Percentiles rank a stretch among this genome's conserved stretches.
Conservation (phyloP, 495 filamentous ascomycete genomes). For the Annulohypoxylon moriforme region DNA sequence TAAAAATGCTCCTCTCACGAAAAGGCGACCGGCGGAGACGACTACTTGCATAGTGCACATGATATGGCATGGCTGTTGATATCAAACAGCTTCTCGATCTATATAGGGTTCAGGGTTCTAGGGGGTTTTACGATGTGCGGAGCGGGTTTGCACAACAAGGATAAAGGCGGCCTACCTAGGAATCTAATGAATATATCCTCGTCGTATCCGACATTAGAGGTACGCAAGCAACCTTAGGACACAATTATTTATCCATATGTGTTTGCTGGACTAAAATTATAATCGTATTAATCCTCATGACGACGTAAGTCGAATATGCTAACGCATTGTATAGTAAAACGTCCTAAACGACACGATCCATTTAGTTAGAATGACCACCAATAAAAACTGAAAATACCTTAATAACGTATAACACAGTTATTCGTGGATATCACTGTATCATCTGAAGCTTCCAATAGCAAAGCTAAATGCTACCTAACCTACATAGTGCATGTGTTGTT, state of each 20-base stretch:
- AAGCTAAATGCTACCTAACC: not conserved
- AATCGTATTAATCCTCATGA: not conserved
- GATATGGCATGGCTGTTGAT: conserved; percentile 31
- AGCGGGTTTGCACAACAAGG: conserved; percentile 19
- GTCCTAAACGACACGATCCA: not conserved
- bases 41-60: conserved; percentile 37
- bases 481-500: not conserved
- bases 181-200: conserved; percentile 37
- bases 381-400: not conserved
- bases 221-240: conserved; percentile 7
- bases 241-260: not conserved
- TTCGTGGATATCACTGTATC: not conserved
- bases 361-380: not conserved
- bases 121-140: conserved; percentile 18
- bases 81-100: conserved; percentile 32
- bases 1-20: conserved; percentile 65
- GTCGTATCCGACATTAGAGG: conserved; percentile 6
- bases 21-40: conserved; percentile 40
- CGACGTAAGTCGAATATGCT: not conserved
- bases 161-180: not conserved
- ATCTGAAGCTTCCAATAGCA: not conserved
- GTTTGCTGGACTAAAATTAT: not conserved
- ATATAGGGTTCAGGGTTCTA: conserved; percentile 4
- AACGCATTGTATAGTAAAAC: not conserved
- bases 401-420: not conserved